Conservation (phyloP, 2,329 filamentous ascomycete species). For the Cadophora sp. region DNA sequence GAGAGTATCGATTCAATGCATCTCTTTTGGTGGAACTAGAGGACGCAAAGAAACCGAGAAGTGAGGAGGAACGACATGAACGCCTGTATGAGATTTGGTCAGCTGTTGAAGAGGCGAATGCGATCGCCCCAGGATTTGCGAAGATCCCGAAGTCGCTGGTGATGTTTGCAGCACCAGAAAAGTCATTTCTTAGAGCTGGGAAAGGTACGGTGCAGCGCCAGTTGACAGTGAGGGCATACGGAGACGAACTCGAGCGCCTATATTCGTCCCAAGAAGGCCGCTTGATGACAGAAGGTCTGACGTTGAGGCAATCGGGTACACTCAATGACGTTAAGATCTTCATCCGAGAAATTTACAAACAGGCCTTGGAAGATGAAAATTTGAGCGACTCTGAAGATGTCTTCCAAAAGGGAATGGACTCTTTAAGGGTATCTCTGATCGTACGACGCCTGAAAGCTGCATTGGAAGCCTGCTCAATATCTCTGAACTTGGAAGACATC, state of each 20-base stretch:
- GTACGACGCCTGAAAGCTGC: slow-evolving; percentile 23
- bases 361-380: slow-evolving; percentile 15
- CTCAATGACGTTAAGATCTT: slow-evolving; percentile 12
- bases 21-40: slow-evolving; percentile 26
- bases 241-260: slow-evolving; percentile 44
- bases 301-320: neutral
- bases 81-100: slow-evolving; percentile 44
- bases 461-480: neutral
- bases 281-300: slow-evolving; percentile 18
- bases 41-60: neutral
- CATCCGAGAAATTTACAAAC: slow-evolving; percentile 15
- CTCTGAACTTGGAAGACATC: slow-evolving; percentile 11
- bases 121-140: slow-evolving; percentile 39
- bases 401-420: slow-evolving; percentile 28
- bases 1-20: slow-evolving; percentile 20
- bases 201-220: slow-evolving; percentile 49
- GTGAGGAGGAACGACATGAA: slow-evolving; percentile 15
- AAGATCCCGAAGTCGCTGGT: slow-evolving; percentile 42
- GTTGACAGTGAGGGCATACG: slow-evolving; percentile 42
- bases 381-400: slow-evolving; percentile 20
- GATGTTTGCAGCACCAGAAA: slow-evolving; percentile 41
- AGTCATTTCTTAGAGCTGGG: slow-evolving; percentile 45
- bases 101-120: slow-evolving; percentile 44
- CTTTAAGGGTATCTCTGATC: slow-evolving; percentile 24
- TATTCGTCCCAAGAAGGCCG: slow-evolving; percentile 36